Conservation (phyloP, 257 asterid genomes). For the Plectranthus barbatus region DNA sequence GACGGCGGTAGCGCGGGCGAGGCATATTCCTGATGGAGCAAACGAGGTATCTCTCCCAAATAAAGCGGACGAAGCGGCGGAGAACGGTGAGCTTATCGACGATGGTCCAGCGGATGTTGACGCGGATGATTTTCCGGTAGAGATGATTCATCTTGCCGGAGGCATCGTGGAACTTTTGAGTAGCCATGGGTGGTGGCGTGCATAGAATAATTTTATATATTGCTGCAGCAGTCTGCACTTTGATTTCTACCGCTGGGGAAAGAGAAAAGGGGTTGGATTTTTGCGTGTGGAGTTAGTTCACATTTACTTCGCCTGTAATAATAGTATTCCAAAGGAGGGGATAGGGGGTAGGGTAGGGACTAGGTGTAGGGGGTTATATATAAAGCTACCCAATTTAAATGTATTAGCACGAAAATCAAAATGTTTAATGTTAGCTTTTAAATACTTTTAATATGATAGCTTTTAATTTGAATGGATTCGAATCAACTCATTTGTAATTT, state of each 20-base stretch:
- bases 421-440: too few relatives aligned
- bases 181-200: conserved; percentile 16
- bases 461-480: too few relatives aligned
- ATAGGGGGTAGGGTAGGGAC: background rate
- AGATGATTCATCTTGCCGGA: conserved; percentile 53
- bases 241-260: background rate
- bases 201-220: background rate
- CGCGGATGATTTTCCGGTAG: conserved; percentile 52
- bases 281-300: conserved; percentile 1
- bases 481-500: too few relatives aligned
- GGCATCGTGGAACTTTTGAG: conserved; percentile 35
- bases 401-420: too few relatives aligned
- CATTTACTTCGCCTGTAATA: background rate
- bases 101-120: conserved; percentile 55
- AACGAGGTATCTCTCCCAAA: conserved; percentile 56
- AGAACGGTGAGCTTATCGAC: conserved; percentile 40
- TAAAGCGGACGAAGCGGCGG: conserved; percentile 38
- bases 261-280: background rate
- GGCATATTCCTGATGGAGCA: conserved; percentile 46
- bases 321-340: background rate
- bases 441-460: too few relatives aligned
- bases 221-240: background rate
- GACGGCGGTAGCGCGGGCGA: conserved; percentile 33
- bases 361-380: background rate
- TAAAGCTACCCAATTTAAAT: too few relatives aligned